Percentiles rank a stretch among this genome's conserved stretches.
Conservation (phyloP, 768 basidiomycete species). For the Collybia sordida region DNA sequence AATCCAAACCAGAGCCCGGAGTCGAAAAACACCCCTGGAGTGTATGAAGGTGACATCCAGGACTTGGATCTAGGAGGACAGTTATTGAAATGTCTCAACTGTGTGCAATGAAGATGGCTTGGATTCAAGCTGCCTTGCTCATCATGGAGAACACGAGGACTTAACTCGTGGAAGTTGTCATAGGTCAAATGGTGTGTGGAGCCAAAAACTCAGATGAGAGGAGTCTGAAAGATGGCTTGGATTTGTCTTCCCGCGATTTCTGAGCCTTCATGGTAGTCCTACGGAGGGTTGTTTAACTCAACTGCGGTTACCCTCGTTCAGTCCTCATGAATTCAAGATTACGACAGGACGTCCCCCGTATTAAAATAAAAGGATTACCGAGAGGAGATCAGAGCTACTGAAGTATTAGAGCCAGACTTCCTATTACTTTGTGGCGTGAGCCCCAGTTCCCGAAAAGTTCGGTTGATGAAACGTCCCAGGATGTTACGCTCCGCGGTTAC, state of each 20-base stretch:
- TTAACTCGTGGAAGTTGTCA: background rate
- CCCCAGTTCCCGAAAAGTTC: background rate
- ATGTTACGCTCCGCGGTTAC: slow-evolving; percentile 65
- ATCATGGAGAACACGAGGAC: slow-evolving; percentile 21
- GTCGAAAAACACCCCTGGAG: no score
- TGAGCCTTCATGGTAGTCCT: no score
- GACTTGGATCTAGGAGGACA: no score
- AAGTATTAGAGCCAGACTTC: background rate
- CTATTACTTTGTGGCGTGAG: background rate
- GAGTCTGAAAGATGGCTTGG: no score
- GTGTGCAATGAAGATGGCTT: slow-evolving; percentile 1
- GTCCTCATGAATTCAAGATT: background rate
- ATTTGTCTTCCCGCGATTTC: no score
- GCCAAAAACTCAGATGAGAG: background rate
- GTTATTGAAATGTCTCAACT: no score
- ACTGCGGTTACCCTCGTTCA: no score
- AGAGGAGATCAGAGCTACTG: background rate
- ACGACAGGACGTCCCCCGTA: no score
- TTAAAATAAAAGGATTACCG: no score
- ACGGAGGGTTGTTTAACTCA: no score
- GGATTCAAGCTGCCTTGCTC: slow-evolving; percentile 7
- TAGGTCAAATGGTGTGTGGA: background rate
- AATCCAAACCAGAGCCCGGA: no score
- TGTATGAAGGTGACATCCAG: no score
- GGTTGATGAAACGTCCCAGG: background rate